Base-by-base conservation (phyloP, 1,284 basidiomycete species). In the Ceraceosorus guamensis region DNA sequence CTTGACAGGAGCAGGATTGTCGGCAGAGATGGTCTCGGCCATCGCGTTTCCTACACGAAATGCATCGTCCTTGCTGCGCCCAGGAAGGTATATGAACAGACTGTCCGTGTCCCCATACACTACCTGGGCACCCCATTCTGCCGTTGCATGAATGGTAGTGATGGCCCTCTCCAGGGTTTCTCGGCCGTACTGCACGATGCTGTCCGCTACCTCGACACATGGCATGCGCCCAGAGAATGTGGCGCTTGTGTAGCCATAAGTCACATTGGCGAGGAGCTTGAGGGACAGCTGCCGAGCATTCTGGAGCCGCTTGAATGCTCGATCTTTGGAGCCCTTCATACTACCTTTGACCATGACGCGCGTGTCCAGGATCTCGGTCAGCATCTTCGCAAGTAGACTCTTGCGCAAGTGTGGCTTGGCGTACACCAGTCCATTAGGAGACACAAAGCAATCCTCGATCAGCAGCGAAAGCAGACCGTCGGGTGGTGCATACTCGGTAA, bases 31-130 rank as follows among this genome's bases (percentile, higher is more conserved):
- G 0, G 83, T 82, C 52, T 92, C 86, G 3, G 91, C 87, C 52
- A 98, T 97, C 61, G 92, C 88, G 63, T 92, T 81, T 6, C 93
- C 93, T 53, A 97, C 88, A 45, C 82, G 80, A 76, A 97, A 97
- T 0, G 93, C 93, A 70, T 96, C 87, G 16, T 92, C 89, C 73
- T 89, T 91, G 1, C 89, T 90, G 70, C 85, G 87, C 2, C 91
- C 92, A 14, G 83, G 85, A 5, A 98, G 80, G 63, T 90, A 86
- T 77, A 97, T 82, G 76, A 98, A 98, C 33, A 97, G 77, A 24
- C 90, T 93, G 77, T 98, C 93, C 0, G 95, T 98, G 70, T 98
- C 93, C n/a, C 95, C 93, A 72, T 98, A 98, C 5, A 97, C 90
- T 5, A 96, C 88, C 67, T 85, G 82, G 2, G 89, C 92, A 4